phyloP scores from a whole-genome alignment of 2,329 filamentous ascomycete genomes.

The Ramichloridium luteum region DNA sequence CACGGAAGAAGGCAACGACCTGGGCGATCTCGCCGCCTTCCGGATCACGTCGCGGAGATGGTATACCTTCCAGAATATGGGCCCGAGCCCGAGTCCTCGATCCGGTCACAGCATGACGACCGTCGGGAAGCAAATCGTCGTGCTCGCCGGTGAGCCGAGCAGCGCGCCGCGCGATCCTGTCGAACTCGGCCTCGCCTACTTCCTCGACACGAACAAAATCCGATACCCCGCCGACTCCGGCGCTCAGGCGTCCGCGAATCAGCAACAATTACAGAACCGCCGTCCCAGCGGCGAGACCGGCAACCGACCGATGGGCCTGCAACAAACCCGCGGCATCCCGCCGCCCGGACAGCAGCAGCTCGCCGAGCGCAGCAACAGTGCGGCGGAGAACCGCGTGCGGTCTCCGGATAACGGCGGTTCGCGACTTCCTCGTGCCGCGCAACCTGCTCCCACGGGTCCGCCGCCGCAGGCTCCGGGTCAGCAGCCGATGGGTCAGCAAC shows the following conservation, averaged over 20 bases:
- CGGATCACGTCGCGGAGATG: constrained; percentile 72
- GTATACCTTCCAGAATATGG: constrained; percentile 99
- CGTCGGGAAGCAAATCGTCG: constrained; percentile 81
- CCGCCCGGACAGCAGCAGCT: constrained; percentile 19
- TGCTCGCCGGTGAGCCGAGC: constrained; percentile 88
- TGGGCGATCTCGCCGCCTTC: constrained; percentile 86
- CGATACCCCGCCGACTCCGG: constrained; percentile 63
- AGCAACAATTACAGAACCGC: constrained; percentile 16
- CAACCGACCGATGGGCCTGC: constrained; percentile 7
- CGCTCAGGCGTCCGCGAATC: constrained; percentile 22
- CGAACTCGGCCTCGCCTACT: constrained; percentile 79
- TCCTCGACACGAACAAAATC: constrained; percentile 91
- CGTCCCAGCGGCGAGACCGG: constrained; percentile 24
- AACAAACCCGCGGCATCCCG: constrained; percentile 12
- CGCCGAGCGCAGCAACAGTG: constrained; percentile 17
- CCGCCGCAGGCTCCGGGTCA: constrained; percentile 54
- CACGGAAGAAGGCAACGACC: constrained; percentile 81
- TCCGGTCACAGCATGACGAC: constrained; percentile 98
- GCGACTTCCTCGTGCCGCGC: constrained; percentile 36
- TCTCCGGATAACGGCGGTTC: constrained; percentile 13
- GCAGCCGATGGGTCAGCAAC: constrained; percentile 30
- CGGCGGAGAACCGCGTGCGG: constrained; percentile 13
- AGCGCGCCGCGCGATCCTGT: constrained; percentile 67
- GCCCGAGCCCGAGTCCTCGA: constrained; percentile 79
- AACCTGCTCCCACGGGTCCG: constrained; percentile 49